phyloP scores from a whole-genome alignment of 495 filamentous ascomycete species.

The Penicillium bialowiezense region DNA sequence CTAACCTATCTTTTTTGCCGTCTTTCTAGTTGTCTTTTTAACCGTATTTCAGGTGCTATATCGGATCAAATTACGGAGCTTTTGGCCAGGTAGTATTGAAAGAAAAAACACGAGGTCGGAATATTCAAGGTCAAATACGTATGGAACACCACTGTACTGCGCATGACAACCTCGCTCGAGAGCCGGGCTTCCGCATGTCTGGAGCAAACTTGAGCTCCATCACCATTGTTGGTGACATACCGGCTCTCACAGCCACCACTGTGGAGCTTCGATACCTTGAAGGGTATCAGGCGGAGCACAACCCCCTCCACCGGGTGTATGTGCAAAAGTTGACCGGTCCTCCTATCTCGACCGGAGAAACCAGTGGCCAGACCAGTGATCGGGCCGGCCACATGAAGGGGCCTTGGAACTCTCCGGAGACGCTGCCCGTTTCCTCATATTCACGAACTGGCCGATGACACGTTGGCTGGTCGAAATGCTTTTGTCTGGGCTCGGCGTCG shows the following conservation, averaged over 20 bases:
- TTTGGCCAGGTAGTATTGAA: too few species aligned
- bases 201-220: background rate
- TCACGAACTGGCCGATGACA: slow-evolving; percentile 1
- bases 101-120: too few species aligned
- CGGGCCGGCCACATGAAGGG: background rate
- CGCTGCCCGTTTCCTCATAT: slow-evolving; percentile 1
- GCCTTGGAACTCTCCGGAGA: background rate
- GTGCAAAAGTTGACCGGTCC: background rate
- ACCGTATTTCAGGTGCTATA: too few species aligned
- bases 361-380: too few species aligned
- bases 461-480: slow-evolving; percentile 8
- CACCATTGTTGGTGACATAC: background rate
- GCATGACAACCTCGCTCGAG: background rate
- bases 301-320: background rate
- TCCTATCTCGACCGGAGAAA: background rate
- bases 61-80: too few species aligned
- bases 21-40: too few species aligned
- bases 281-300: background rate
- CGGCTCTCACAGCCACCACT: background rate
- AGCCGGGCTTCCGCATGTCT: background rate
- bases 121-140: too few species aligned
- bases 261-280: background rate
- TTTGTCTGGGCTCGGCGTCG: background rate
- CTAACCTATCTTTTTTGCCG: too few species aligned
- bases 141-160: too few species aligned